phyloP scores from a whole-genome alignment of 345 rosid genomes.

The Citrus sp. region DNA sequence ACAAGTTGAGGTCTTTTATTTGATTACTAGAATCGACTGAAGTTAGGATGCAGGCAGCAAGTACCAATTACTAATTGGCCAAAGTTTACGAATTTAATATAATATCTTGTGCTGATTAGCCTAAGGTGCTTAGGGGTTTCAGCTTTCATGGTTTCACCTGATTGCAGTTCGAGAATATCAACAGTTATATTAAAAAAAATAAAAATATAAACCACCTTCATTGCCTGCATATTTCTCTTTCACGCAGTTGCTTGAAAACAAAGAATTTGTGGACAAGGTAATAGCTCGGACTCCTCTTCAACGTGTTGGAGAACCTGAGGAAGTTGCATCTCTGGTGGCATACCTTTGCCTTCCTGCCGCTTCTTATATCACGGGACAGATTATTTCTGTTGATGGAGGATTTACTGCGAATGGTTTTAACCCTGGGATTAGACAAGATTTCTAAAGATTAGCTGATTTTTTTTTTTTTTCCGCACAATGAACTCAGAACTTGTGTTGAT shows the following conservation, averaged over 20 bases:
- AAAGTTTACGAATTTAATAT: not conserved
- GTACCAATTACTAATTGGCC: not conserved
- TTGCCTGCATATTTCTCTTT: not conserved
- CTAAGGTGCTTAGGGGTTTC: not conserved
- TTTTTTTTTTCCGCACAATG: not conserved
- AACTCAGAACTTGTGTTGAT: not conserved
- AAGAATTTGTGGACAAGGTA: constrained; percentile 41
- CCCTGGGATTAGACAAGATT: constrained; percentile 18
- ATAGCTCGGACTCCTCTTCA: constrained; percentile 66
- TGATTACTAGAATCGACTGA: not conserved
- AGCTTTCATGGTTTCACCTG: not conserved
- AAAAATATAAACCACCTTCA: too few relatives aligned
- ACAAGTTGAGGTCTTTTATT: not conserved
- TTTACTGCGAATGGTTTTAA: constrained; percentile 42
- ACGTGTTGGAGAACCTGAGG: constrained; percentile 77
- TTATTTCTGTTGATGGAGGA: constrained; percentile 69
- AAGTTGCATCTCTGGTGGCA: constrained; percentile 65
- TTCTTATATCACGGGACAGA: constrained; percentile 74
- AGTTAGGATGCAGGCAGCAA: not conserved
- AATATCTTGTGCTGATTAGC: not conserved
- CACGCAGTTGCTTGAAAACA: constrained; percentile 51
- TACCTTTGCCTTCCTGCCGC: constrained; percentile 77
- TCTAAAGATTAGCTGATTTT: not conserved
- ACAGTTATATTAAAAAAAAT: not conserved
- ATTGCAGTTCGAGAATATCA: not conserved